Conservation (phyloP, 768 basidiomycete genomes). For the Saitozyma sp. region DNA sequence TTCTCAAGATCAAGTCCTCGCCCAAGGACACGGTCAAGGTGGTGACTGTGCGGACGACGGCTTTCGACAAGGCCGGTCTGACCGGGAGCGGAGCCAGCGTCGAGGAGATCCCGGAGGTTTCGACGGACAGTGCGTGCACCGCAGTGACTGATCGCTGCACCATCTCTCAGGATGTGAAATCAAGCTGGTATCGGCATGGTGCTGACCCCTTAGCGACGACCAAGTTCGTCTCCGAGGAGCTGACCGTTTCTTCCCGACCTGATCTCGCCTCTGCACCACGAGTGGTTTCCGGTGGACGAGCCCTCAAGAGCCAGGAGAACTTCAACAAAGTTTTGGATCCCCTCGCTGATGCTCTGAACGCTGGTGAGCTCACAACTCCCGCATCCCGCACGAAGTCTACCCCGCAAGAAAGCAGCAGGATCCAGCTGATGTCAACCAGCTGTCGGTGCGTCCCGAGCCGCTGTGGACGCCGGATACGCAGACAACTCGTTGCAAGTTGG, state of each 20-base stretch:
- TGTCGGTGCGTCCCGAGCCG: slow-evolving; percentile 95
- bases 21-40: slow-evolving; percentile 81
- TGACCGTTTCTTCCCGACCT: slow-evolving; percentile 88
- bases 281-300: slow-evolving; percentile 92
- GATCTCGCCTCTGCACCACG: slow-evolving; percentile 83
- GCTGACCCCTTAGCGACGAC: slow-evolving; percentile 43
- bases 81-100: slow-evolving; percentile 56
- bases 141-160: too few relatives aligned
- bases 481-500: slow-evolving; percentile 99
- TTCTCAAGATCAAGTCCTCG: slow-evolving; percentile 78
- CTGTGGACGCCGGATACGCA: slow-evolving; percentile 96
- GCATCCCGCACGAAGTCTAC: not conserved
- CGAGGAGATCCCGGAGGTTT: slow-evolving; percentile 61
- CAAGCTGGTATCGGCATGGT: not conserved
- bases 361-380: slow-evolving; percentile 52
- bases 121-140: slow-evolving; percentile 51
- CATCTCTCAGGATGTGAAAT: too few relatives aligned
- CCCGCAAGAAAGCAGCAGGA: not conserved
- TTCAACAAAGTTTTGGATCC: slow-evolving; percentile 84
- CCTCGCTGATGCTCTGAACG: slow-evolving; percentile 86
- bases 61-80: slow-evolving; percentile 69
- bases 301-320: slow-evolving; percentile 90
- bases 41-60: slow-evolving; percentile 90
- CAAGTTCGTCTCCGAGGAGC: slow-evolving; percentile 57
- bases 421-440: slow-evolving; percentile 54